Conservation (phyloP, 352 stramenopile genomes). For the Globisporangium sylvaticum region DNA sequence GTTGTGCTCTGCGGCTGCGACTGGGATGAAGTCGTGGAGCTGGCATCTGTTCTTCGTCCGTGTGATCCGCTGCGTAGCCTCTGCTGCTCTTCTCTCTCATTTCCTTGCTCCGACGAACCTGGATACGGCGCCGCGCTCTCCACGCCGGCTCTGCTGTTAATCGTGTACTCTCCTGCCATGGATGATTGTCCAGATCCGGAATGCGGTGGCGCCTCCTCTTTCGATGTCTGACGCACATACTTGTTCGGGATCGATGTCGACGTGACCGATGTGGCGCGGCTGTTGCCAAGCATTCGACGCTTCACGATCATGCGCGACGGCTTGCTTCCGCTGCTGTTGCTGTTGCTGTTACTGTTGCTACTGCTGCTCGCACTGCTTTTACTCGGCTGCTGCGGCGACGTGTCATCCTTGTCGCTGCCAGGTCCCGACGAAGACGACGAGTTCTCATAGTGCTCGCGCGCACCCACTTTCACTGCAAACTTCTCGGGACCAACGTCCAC, state of each 20-base stretch:
- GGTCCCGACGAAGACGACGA: constrained; percentile 44
- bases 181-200: neutral
- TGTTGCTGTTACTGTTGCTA: constrained; percentile 23
- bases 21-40: neutral
- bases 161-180: constrained; percentile 2
- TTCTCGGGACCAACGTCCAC: constrained; percentile 38
- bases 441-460: constrained; percentile 23
- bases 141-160: constrained; percentile 1
- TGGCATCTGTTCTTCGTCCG: neutral
- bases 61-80: constrained; percentile 9
- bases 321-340: constrained; percentile 27
- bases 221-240: constrained; percentile 13
- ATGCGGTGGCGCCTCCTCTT: constrained; percentile 1
- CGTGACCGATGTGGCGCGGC: constrained; percentile 16
- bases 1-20: constrained; percentile 14
- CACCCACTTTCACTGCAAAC: constrained; percentile 36
- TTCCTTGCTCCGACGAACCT: neutral
- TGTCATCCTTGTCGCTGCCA: constrained; percentile 44
- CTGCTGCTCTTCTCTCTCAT: constrained; percentile 1
- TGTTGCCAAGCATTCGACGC: constrained; percentile 25
- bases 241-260: constrained; percentile 17
- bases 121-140: neutral
- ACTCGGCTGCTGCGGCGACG: constrained; percentile 12
- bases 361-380: constrained; percentile 15
- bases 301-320: constrained; percentile 57